These are phyloP conservation scores for Takashimella koratensis DNA, from an alignment of 1,284 basidiomycete genomes.

Conservation along the genomic window DNA sequence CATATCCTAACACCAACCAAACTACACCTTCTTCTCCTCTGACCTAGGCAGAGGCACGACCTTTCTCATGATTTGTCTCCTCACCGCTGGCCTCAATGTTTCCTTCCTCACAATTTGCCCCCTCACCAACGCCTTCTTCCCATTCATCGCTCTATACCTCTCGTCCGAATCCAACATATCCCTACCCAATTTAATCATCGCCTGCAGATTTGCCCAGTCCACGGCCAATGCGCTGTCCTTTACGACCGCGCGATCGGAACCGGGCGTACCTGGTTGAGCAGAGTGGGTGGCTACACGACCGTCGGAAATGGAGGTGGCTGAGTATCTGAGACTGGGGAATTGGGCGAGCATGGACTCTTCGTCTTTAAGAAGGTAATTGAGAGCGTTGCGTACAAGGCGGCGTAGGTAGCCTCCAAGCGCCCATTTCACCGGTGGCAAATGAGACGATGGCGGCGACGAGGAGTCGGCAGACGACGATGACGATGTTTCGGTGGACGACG, in stretches of 20 bases:
- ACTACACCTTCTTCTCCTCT: too few species aligned
- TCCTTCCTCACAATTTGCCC: neutral
- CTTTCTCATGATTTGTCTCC: neutral
- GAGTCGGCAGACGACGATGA: neutral
- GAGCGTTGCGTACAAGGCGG: slow-evolving; percentile 2
- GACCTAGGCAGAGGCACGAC: neutral
- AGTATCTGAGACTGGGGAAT: neutral
- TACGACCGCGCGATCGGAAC: too few species aligned
- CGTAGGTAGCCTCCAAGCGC: slow-evolving; percentile 5
- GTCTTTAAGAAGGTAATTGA: slow-evolving; percentile 11
- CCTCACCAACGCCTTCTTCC: too few species aligned
- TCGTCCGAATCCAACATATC: neutral
- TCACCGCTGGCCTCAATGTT: neutral
- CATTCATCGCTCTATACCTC: too few species aligned
- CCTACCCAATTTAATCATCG: neutral
- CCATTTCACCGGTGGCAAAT: neutral
- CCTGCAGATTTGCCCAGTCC: neutral
- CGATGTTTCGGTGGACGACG: neutral
- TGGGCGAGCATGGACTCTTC: neutral
- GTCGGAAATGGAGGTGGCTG: neutral
- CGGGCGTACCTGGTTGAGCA: too few species aligned
- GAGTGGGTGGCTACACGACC: neutral
- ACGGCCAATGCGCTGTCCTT: neutral
- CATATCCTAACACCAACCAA: too few species aligned
- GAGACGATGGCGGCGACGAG: neutral